phyloP scores from a whole-genome alignment of 2,329 filamentous ascomycete species.

The Nemania diffusa region DNA sequence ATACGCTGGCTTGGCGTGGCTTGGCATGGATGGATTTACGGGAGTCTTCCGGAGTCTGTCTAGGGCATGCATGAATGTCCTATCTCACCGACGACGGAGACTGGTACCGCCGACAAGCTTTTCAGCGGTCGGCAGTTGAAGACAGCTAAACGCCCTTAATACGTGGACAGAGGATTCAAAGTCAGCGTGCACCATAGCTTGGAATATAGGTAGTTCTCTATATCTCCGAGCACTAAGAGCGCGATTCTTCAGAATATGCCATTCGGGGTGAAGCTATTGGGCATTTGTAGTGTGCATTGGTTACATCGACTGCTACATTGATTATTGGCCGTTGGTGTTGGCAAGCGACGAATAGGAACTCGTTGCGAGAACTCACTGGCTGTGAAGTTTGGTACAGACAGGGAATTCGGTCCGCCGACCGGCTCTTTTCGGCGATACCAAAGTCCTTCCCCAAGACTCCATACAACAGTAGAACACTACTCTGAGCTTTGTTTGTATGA shows the following conservation, averaged over 20 bases:
- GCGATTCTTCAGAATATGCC: not conserved
- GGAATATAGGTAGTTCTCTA: slow-evolving; percentile 10
- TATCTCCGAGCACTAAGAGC: slow-evolving; percentile 14
- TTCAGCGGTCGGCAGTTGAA: slow-evolving; percentile 29
- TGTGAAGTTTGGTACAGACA: slow-evolving; percentile 27
- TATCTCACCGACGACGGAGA: slow-evolving; percentile 28
- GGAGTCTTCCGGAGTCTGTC: slow-evolving; percentile 7
- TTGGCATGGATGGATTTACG: slow-evolving; percentile 8
- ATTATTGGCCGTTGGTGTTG: slow-evolving; percentile 4
- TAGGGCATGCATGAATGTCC: slow-evolving; percentile 4
- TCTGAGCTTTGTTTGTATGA: slow-evolving; percentile 10
- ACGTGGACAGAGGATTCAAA: slow-evolving; percentile 10
- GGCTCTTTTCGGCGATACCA: slow-evolving; percentile 34
- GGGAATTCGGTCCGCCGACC: slow-evolving; percentile 37
- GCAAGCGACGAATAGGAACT: slow-evolving; percentile 33
- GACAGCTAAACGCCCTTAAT: not conserved
- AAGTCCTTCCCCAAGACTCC: slow-evolving; percentile 25
- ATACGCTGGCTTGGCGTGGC: slow-evolving; percentile 17
- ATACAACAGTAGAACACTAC: not conserved
- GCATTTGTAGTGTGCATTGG: slow-evolving; percentile 15
- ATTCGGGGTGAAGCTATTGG: slow-evolving; percentile 13
- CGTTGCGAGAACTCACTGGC: slow-evolving; percentile 26
- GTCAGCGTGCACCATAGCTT: slow-evolving; percentile 8
- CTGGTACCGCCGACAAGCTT: slow-evolving; percentile 22
- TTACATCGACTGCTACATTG: slow-evolving; percentile 7